Conservation (phyloP, 192 early-diverging fungal species). For the Coemansia sp. region DNA sequence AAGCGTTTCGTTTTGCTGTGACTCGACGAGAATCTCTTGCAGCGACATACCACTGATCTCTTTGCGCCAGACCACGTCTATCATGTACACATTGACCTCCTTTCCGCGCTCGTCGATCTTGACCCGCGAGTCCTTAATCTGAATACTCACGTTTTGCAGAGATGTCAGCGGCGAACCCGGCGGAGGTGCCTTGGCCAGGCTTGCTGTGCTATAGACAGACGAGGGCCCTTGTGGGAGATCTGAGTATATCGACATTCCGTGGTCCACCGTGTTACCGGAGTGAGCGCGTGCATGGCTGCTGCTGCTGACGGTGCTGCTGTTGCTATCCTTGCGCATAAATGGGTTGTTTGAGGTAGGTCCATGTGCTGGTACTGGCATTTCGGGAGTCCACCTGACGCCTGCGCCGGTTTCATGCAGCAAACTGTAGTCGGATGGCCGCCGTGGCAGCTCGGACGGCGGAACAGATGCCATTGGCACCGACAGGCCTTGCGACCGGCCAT, state of each 20-base stretch:
- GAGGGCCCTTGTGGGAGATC: neutral
- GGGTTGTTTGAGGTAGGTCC: neutral
- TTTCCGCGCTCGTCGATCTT: slow-evolving; percentile 77
- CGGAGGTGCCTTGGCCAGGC: slow-evolving; percentile 1
- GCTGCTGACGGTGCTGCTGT: slow-evolving; percentile 6
- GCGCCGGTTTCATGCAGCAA: slow-evolving; percentile 12
- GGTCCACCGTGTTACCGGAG: neutral
- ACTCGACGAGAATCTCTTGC: slow-evolving; percentile 47
- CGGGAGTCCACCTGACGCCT: slow-evolving; percentile 21
- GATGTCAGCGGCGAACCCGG: slow-evolving; percentile 40
- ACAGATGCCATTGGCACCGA: neutral
- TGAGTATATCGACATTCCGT: slow-evolving; percentile 1
- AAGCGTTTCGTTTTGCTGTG: slow-evolving; percentile 53
- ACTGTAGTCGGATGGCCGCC: slow-evolving; percentile 16
- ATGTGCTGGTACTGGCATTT: neutral
- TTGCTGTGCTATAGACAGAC: slow-evolving; percentile 4
- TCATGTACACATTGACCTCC: slow-evolving; percentile 62
- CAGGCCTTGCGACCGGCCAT: neutral
- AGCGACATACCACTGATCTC: slow-evolving; percentile 50
- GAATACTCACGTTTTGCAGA: slow-evolving; percentile 50
- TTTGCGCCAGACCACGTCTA: slow-evolving; percentile 41
- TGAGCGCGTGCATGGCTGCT: neutral
- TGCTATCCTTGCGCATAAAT: slow-evolving; percentile 4
- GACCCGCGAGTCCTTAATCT: slow-evolving; percentile 59
- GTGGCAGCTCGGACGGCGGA: slow-evolving; percentile 4